Evolutionary conservation across 257 asterid species (phyloP).

Genomic region (Penstemon eatonii): DNA sequence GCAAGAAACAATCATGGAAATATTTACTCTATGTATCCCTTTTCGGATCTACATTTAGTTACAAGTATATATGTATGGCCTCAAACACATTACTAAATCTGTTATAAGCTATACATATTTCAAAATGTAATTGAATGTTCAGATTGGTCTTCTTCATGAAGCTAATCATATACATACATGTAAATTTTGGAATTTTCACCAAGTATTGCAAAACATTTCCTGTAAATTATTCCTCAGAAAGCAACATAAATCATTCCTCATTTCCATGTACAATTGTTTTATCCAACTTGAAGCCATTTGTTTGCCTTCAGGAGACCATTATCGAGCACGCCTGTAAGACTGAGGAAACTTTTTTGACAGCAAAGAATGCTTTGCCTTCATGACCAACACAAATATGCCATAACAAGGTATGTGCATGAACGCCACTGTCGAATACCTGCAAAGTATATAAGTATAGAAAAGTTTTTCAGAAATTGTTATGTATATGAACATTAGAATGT

Average conservation of each 20-base stretch:
- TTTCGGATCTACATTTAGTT: constrained; percentile 30
- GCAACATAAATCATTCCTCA: not conserved
- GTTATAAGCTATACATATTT: constrained; percentile 30
- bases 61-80: constrained; percentile 41
- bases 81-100: constrained; percentile 24
- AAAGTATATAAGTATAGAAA: not conserved
- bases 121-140: constrained; percentile 25
- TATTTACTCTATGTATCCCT: not conserved
- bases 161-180: not conserved
- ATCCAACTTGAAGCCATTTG: constrained; percentile 9
- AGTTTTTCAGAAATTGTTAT: not conserved
- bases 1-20: not conserved
- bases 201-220: constrained; percentile 1
- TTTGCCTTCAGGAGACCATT: constrained; percentile 17
- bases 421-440: constrained; percentile 88
- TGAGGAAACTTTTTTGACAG: constrained; percentile 79
- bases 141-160: not conserved
- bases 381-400: constrained; percentile 63
- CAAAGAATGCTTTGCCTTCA: constrained; percentile 68
- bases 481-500: not conserved
- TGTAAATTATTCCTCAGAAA: constrained; percentile 2
- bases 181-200: not conserved
- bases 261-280: not conserved
- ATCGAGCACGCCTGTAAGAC: constrained; percentile 46
- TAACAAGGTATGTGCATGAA: constrained; percentile 89